Evolutionary conservation across 2,329 filamentous ascomycete genomes (phyloP), one percentile per base, ranked within the genome.

Genomic region (Aureobasidium sp.): DNA sequence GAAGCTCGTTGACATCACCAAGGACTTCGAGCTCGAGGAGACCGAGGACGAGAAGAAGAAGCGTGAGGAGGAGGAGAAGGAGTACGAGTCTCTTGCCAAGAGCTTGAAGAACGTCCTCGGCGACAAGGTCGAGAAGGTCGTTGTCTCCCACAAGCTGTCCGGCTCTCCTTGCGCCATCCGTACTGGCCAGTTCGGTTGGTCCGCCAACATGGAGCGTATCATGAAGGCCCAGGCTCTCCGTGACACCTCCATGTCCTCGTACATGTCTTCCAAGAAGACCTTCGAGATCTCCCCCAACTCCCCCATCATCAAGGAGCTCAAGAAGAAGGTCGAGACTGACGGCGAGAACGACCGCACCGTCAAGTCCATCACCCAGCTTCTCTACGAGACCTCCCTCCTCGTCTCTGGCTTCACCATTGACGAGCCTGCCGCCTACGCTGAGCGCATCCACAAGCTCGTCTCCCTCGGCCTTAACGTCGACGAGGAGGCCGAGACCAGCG

Each of bases 241-340:
- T 81, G 94, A 99, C 82, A 99, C 94, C 69, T 96, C 92, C 73
- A 99, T 99, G 94, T 90, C 85, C 80, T 95, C 90, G 71, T 99
- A 99, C 89, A 99, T 99, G 94, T 95, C 90, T 68, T 97, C 93
- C 76, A 99, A 99, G 92, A 99, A 99, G 90, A 99, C 94, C 33
- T 97, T 99, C 70, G 94, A 99, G 84, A 97, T 99, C 79, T 97
- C 94, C n/a, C 94, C 94, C 77, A 93, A 94, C 84, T 96, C 90
- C 71, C 75, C 90, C 67, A 99, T 99, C 79, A 86, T 99, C 83
- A 89, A 95, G 86, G 94, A 97, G 85, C 88, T 99, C 74, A 96
- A 95, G 90, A 91, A 88, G 82, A 99, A 99, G 90, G 90, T 97
- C 65, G 94, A 97, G 84, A 75, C 87, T 63, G 94, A 99, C 72